These are phyloP conservation scores for Penicillium sp. DNA, from an alignment of 2,329 filamentous ascomycete species.

Conservation along the genomic window DNA sequence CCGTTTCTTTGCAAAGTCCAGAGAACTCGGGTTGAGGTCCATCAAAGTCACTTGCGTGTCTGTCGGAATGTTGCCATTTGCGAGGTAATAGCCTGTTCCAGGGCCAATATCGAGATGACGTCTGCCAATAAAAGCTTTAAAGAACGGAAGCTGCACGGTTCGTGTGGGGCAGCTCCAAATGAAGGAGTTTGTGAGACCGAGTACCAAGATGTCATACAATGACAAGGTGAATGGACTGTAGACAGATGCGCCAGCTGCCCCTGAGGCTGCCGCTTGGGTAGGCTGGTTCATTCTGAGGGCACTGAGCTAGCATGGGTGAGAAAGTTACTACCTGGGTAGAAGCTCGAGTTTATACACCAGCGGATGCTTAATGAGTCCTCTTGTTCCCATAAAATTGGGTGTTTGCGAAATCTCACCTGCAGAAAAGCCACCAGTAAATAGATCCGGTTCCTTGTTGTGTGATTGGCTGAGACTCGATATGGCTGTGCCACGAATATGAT, in stretches of 20 bases:
- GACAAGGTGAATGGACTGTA: background rate
- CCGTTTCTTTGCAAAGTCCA: conserved; percentile 2
- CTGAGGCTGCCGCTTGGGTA: background rate
- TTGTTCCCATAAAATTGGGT: too few relatives aligned
- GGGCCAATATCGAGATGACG: conserved; percentile 33
- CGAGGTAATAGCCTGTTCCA: conserved; percentile 33
- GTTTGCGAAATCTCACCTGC: too few relatives aligned
- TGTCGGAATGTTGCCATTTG: conserved; percentile 9
- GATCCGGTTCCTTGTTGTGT: too few relatives aligned
- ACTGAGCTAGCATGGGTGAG: background rate
- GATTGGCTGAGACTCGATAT: too few relatives aligned
- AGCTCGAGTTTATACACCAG: too few relatives aligned
- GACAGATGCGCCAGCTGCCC: background rate
- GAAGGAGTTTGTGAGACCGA: background rate
- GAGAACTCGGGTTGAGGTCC: conserved; percentile 21
- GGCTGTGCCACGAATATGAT: too few relatives aligned
- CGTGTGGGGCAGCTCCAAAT: background rate
- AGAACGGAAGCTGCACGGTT: background rate
- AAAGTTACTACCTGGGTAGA: background rate
- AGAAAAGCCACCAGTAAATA: too few relatives aligned
- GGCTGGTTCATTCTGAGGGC: background rate
- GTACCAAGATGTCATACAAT: background rate
- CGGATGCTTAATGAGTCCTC: too few relatives aligned
- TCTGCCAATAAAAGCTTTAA: background rate
- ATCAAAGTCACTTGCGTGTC: conserved; percentile 21